Evolutionary conservation across 1,284 basidiomycete species (phyloP), one percentile per base, ranked within the genome.

Genomic region (Leucocoprinus gongylophorus): DNA sequence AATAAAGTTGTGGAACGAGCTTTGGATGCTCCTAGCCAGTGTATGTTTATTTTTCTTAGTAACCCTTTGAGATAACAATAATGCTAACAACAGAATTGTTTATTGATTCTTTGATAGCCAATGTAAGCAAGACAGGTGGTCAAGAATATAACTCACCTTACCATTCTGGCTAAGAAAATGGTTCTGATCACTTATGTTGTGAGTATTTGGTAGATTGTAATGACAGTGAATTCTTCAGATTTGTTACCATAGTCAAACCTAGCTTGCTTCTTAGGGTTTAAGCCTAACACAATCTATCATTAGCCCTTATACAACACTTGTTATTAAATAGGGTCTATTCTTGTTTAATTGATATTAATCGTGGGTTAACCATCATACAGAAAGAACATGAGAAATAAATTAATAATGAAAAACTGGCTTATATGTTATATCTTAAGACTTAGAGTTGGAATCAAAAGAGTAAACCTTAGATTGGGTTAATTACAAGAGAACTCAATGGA

Each of bases 321-420:
- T 44, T 82, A 39, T 59, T 73, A 33, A 77, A 83, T 65, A 70
- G 76, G 69, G 82, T 77, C 45, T 42, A 67, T 57, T 13, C n/a
- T 33, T 15, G 2, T 35, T 33, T 23, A 21, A 21, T 35, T 10
- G 3, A 30, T 33, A 3, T 15, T 23, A 3, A 23, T 23, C 9
- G 21, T n/a, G 15, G 13, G n/a, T n/a, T 13, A n/a, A 30, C 5
- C 38, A 12, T 20, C 13, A 26, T 46, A n/a, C 55, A 84, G 81
- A 58, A 67, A 4, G 65, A 78, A 50, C 81, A 83, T 51, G 59
- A 70, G 7, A 66, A 77, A 32, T 78, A 79, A 43, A 59, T 89
- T 33, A 77, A 91, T 61, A 88, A 91, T 61, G 72, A 83, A n/a
- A 67, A 72, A 8, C 80, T 85, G 57, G 79, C 74, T 49, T 58